These are phyloP conservation scores for Fusarium napiforme DNA, from an alignment of 2,329 filamentous ascomycete species.

Conservation along the genomic window DNA sequence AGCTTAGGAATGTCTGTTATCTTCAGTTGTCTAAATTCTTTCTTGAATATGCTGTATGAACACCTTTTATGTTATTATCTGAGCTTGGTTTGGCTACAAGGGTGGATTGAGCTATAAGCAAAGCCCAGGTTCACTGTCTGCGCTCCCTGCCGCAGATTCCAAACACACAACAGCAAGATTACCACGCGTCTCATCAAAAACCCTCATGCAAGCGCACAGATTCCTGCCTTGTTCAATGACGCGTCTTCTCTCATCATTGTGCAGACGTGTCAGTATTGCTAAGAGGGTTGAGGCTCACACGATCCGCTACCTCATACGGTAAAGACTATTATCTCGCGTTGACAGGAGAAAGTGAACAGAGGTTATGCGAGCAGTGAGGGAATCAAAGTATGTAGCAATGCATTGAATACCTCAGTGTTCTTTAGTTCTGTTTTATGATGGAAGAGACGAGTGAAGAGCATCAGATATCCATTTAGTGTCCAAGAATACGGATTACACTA, in stretches of 20 bases:
- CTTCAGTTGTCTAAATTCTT: accelerated
- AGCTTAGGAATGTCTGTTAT: too few relatives aligned
- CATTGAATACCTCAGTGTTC: accelerated
- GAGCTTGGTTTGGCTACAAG: not conserved
- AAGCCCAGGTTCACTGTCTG: not conserved
- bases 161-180: accelerated
- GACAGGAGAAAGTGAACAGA: too few relatives aligned
- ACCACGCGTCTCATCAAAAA: not conserved
- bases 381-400: accelerated
- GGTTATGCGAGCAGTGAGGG: too few relatives aligned
- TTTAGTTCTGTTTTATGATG: not conserved
- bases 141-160: too few relatives aligned
- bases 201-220: not conserved
- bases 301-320: too few relatives aligned
- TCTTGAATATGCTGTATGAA: not conserved
- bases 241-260: accelerated
- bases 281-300: too few relatives aligned
- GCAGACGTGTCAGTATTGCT: too few relatives aligned
- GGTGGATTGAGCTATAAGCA: not conserved
- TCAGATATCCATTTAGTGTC: accelerated
- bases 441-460: accelerated
- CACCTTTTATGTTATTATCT: accelerated
- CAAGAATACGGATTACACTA: not conserved
- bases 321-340: too few relatives aligned
- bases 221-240: accelerated